Base-by-base conservation (phyloP, 495 filamentous ascomycete species). In the Annulohypoxylon maeteangense region DNA sequence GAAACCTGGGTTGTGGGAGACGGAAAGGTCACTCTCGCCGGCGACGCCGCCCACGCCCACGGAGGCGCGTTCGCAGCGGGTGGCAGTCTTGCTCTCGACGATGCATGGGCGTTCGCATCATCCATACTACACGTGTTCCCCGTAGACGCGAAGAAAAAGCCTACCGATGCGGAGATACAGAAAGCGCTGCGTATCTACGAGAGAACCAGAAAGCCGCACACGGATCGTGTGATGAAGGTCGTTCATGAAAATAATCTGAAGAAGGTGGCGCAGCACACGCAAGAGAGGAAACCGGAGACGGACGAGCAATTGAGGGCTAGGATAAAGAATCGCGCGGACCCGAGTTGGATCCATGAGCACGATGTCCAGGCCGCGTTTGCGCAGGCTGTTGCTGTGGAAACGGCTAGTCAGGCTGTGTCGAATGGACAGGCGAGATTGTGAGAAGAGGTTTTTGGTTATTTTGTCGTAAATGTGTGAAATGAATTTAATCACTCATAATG, bases 21-120 rank as follows among this genome's bases (percentile, higher is more conserved):
- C 4, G 71, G 67, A 40, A 77, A 79, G 7, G 80, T 78, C 1
- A 83, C 82, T 3, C 72, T 86, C 0, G 76, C 82, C 10, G 83
- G 84, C 7, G 83, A 86, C 56, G 83, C 84, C 12, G 84, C 84
- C 0, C 83, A 87, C 70, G 78, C 84, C 11, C 84, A 87, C 62
- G 84, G 83, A 11, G 84, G 83, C 23, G 80, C 83, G 4, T 82
- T 82, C 60, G 84, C 84, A 12, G 84, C 84, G 0, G 84, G 82
- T 12, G 84, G 84, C 16, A 84, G 83, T 4, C 72, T 87, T n/a
- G 84, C 84, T 0, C 78, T 87, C 44, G 84, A 86, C 58, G 84
- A 87, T 68, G 77, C 81, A 0, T 81, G 73, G 65, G 68, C 70
- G 0, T 67, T 76, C 18, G 76, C 72, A n/a, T 63, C 78, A 18